Conservation (phyloP, 2,329 filamentous ascomycete species). For the Penicillium sp. region DNA sequence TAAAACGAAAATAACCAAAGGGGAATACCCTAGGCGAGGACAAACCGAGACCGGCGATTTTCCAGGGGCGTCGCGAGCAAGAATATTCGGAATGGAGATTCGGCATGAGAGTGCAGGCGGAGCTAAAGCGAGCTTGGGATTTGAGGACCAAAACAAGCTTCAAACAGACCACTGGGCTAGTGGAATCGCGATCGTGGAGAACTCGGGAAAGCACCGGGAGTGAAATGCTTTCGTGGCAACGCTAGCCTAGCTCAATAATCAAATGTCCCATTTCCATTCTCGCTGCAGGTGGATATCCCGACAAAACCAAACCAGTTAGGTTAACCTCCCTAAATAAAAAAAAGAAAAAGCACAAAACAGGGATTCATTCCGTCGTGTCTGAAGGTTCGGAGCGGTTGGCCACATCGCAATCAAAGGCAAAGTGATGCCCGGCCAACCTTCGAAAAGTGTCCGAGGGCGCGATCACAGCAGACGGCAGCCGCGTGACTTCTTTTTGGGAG, state of each 20-base stretch:
- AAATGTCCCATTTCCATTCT: constrained; percentile 9
- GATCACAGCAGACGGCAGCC: constrained; percentile 69
- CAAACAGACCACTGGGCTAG: background rate
- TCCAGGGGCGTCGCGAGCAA: background rate
- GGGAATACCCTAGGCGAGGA: constrained; percentile 6
- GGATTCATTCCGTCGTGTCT: constrained; percentile 35
- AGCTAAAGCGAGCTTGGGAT: too few species aligned
- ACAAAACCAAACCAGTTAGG: constrained; percentile 12
- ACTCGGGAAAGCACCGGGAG: background rate
- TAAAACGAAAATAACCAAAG: constrained; percentile 16
- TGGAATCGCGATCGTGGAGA: background rate
- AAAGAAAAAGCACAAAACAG: constrained; percentile 19
- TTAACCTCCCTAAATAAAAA: constrained; percentile 19
- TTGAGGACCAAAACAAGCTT: background rate
- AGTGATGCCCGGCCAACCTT: constrained; percentile 16
- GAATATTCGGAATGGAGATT: background rate
- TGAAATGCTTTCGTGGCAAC: constrained; percentile 20
- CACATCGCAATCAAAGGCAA: background rate
- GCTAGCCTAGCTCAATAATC: constrained; percentile 22
- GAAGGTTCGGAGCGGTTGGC: constrained; percentile 2
- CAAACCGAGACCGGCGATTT: background rate
- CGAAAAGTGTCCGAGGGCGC: constrained; percentile 10
- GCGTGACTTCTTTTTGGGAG: constrained; percentile 77
- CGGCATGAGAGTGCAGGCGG: too few species aligned
- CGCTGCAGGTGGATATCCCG: constrained; percentile 21